Evolutionary conservation across 768 basidiomycete genomes (phyloP).

Genomic region (Panaeolus cyanescens): DNA sequence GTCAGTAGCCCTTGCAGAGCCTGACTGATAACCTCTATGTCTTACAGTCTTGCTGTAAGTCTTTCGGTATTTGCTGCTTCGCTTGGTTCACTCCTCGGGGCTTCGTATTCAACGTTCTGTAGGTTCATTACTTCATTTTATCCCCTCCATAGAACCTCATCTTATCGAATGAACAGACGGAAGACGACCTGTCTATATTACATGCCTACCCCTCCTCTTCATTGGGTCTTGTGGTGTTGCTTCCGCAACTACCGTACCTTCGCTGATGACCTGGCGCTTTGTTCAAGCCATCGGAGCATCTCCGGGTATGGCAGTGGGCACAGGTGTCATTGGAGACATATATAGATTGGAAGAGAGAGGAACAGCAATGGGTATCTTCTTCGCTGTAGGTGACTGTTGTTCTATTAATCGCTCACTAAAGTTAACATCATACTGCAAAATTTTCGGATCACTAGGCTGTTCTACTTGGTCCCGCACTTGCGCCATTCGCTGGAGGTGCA

Average conservation of each 20-base stretch:
- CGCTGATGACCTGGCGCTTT: conserved; percentile 62
- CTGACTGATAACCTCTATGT: too few relatives aligned
- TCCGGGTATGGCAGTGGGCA: conserved; percentile 55
- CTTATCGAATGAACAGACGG: conserved; percentile 50
- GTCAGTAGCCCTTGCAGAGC: too few relatives aligned
- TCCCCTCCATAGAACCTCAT: neutral
- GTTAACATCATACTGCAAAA: neutral
- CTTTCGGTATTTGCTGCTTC: conserved; percentile 34
- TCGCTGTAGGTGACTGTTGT: conserved; percentile 38
- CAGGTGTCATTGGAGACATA: conserved; percentile 66
- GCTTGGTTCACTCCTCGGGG: conserved; percentile 31
- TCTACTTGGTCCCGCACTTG: conserved; percentile 61
- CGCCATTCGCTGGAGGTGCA: conserved; percentile 53
- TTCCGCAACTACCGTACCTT: conserved; percentile 37
- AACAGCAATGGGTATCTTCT: conserved; percentile 59
- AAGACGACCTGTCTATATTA: conserved; percentile 58
- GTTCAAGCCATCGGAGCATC: conserved; percentile 68
- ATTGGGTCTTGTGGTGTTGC: conserved; percentile 65
- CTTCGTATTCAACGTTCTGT: conserved; percentile 42
- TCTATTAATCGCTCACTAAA: neutral
- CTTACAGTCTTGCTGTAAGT: conserved; percentile 35
- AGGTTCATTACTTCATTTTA: conserved; percentile 9
- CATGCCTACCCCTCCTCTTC: conserved; percentile 57
- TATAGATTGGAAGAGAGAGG: conserved; percentile 65
- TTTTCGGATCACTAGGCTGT: conserved; percentile 36